Conservation (phyloP, 1,284 basidiomycete genomes). For the Mycosarcoma mackinlayi region DNA sequence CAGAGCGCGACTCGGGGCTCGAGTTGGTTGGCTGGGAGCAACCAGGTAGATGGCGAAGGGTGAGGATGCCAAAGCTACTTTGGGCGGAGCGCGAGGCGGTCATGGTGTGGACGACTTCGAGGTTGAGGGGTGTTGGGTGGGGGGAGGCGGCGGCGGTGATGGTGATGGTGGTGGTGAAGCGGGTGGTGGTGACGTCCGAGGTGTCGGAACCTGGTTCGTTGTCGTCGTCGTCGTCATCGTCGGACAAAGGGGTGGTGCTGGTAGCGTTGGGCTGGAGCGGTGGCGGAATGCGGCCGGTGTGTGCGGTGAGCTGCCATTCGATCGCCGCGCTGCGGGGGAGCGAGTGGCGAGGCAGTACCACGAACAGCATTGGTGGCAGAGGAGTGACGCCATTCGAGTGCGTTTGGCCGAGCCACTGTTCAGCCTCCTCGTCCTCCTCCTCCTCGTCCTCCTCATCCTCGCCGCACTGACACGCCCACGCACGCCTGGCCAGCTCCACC, state of each 20-base stretch:
- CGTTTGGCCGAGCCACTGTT: conserved; percentile 28
- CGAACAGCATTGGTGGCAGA: conserved; percentile 53
- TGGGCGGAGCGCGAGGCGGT: conserved; percentile 11
- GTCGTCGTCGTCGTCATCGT: conserved; percentile 44
- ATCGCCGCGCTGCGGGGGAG: conserved; percentile 54
- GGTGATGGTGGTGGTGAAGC: not conserved
- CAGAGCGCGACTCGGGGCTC: not conserved
- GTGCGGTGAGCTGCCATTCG: conserved; percentile 66
- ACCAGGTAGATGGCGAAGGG: conserved; percentile 2
- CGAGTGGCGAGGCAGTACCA: conserved; percentile 24
- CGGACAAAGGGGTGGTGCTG: not conserved
- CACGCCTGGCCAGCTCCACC: conserved; percentile 15
- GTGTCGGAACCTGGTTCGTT: conserved; percentile 33
- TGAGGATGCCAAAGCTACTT: conserved; percentile 33
- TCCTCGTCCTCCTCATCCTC: conserved; percentile 15
- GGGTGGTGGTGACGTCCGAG: conserved; percentile 10
- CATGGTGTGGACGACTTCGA: conserved; percentile 14
- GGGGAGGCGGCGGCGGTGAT: no score
- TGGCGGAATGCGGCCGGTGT: conserved; percentile 48
- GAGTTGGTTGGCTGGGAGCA: not conserved
- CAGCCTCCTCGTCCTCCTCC: conserved; percentile 14
- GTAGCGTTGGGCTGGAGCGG: not conserved
- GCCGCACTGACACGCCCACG: conserved; percentile 16
- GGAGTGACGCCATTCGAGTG: not conserved
- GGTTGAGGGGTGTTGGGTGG: not conserved